Base-by-base conservation (phyloP, 78 protist genomes). In the Polysphondylium violaceum region DNA sequence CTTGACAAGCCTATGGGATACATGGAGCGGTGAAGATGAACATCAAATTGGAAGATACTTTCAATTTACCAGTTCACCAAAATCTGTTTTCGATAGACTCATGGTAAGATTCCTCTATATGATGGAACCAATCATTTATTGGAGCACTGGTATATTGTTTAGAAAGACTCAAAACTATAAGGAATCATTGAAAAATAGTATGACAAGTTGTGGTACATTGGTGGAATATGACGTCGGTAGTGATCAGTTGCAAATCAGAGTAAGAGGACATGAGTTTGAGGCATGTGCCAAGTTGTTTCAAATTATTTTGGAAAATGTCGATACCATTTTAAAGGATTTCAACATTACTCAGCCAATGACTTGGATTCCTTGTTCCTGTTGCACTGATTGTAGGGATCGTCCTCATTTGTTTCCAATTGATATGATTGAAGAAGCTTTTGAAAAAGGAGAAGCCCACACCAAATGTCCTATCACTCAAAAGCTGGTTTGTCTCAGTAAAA, bases 241-340 rank as follows among this genome's bases (percentile, higher is more conserved):
- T 43, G 72, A 69, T 43, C 91, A 83, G 56, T n/a, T 83, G 29
- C 79, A 67, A 44, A 43, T 83, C 27, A 25, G 77, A n/a, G 91
- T 83, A 14, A 36, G 91, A 44, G 91, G 91, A 19, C 91, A 67
- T 27, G 91, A 83, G n/a, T 83, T 69, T 58, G 91, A 83, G 3
- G 64, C 91, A 17, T 50, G 67, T 25, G 77, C 91, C 33, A 67
- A 59, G 27, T n/a, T 83, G 31, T 83, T 83, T 51, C 91, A 83
- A 44, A 55, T 69, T 25, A 23, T 83, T 19, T 33, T 83, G 12
- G 91, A 83, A 43, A 67, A 83, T 69, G 68, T 83, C 51, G 91
- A 83, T 59, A 83, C 91, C 5, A 74, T 83, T 27, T 2, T 83
- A 16, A 83, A 83, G 44, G 91, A 83, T 25, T 74, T 44, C 9